Evolutionary conservation across 257 asterid genomes (phyloP), one percentile per base, ranked within the genome.

Genomic region (Gynochthodes officinalis): DNA sequence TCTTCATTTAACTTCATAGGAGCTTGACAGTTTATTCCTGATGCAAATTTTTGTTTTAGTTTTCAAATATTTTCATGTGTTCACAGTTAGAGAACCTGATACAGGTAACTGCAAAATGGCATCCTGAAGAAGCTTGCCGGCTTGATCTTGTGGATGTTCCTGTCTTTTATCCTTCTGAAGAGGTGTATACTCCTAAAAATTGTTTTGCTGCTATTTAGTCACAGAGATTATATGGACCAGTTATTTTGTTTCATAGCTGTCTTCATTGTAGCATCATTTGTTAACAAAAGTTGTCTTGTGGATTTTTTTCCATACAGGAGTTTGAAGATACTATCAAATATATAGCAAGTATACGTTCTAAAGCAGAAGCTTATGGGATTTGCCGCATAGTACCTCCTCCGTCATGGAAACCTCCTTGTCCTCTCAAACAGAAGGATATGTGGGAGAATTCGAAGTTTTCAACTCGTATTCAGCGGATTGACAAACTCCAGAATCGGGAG

Each of bases 351-450:
- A 90, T 94, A 79, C 96, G 98, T 11, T 50, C 90, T 32, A 80
- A 91, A 81, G 99, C 98, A 48, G 97, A 94, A 86, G 64, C 72
- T 19, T 89, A 88, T 75, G 99, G 99, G 39, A 90, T 94, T 76
- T 94, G 99, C 83, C 99, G 99, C 77, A 91, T 94, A 69, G 97
- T 94, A 66, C 97, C 98, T 54, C 99, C 99, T 71, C 86, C 95
- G 65, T 88, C 98, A 32, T 94, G 98, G 99, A 90, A 82, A 83
- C 96, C 98, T 72, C 97, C 96, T 33, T 94, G 95, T 65, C 96
- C 95, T 77, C 84, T 94, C 44, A 88, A 80, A 84, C 97, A 88
- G 76, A 87, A 64, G 64, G 64, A 69, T 67, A 67, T 73, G 7
- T 94, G 99, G 99, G 96, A 86, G 79, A 72, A 67, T 33, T 79